These are phyloP conservation scores for Prunus campanulata DNA, from an alignment of 306 rosid genomes.

Conservation along the genomic window DNA sequence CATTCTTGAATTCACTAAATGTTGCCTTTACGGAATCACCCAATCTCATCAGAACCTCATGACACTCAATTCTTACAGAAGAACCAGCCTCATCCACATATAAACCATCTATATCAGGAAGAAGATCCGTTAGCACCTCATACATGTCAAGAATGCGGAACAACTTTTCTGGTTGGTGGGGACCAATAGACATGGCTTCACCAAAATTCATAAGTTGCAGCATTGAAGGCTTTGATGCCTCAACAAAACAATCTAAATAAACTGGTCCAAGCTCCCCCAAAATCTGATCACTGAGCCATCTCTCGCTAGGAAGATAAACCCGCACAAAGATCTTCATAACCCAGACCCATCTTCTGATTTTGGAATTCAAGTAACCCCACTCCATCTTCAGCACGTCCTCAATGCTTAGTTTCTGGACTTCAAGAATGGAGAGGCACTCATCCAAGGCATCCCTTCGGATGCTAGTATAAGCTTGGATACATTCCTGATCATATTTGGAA, in stretches of 20 bases:
- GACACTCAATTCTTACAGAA: conserved; percentile 58
- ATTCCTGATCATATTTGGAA: conserved; percentile 68
- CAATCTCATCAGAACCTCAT: conserved; percentile 66
- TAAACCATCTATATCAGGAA: conserved; percentile 60
- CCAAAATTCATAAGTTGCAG: conserved; percentile 85
- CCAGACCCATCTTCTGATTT: conserved; percentile 79
- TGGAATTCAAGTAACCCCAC: conserved; percentile 70
- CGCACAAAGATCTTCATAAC: conserved; percentile 80
- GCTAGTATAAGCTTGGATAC: conserved; percentile 64
- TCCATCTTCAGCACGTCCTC: conserved; percentile 83
- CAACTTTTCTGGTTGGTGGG: conserved; percentile 86
- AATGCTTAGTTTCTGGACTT: conserved; percentile 77
- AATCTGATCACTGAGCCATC: conserved; percentile 67
- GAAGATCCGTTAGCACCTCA: conserved; percentile 72
- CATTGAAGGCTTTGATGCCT: conserved; percentile 78
- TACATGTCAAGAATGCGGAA: conserved; percentile 84
- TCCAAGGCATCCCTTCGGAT: conserved; percentile 75
- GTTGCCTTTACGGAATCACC: conserved; percentile 73
- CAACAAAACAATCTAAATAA: conserved; percentile 59
- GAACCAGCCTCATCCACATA: conserved; percentile 71
- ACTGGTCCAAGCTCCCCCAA: conserved; percentile 58
- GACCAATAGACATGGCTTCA: conserved; percentile 91
- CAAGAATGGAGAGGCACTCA: conserved; percentile 72
- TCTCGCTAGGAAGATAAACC: conserved; percentile 85
- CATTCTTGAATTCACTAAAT: conserved; percentile 63